A percentile compares a stretch with the other conserved stretches of the same genome.
phyloP scores from a whole-genome alignment of 139 green algal genomes.

The Gonium pectorale region DNA sequence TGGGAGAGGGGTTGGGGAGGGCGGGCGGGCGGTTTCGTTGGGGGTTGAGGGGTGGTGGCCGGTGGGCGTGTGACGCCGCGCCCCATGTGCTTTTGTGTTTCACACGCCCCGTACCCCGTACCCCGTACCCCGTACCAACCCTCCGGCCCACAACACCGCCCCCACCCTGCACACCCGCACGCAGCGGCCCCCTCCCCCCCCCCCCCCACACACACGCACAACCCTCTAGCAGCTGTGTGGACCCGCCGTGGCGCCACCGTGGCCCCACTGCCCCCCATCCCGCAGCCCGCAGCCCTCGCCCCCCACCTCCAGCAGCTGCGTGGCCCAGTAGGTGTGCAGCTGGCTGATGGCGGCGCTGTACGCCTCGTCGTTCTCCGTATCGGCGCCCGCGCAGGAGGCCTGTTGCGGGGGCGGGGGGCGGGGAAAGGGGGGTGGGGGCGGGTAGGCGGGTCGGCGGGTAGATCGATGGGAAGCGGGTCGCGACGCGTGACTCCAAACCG shows the following conservation, averaged over 20 bases:
- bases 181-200: no score
- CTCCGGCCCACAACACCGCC: not conserved
- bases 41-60: no score
- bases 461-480: no score
- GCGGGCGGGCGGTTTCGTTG: no score
- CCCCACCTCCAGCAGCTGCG: constrained; percentile 51
- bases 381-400: constrained; percentile 18
- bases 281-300: not conserved
- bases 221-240: no score
- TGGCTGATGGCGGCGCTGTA: constrained; percentile 36
- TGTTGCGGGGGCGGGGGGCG: not conserved
- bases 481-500: no score
- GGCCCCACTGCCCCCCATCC: not conserved
- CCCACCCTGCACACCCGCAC: not conserved
- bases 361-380: constrained; percentile 38
- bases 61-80: no score
- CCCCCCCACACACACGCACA: not conserved
- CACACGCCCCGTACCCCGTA: no score
- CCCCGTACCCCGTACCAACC: not conserved
- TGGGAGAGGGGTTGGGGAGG: no score
- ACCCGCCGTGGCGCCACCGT: no score
- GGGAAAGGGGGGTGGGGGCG: not conserved
- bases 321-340: constrained; percentile 55
- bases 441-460: not conserved
- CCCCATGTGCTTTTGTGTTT: no score